Evolutionary conservation across 345 rosid genomes (phyloP).

Genomic region (Syzygium oleosum): DNA sequence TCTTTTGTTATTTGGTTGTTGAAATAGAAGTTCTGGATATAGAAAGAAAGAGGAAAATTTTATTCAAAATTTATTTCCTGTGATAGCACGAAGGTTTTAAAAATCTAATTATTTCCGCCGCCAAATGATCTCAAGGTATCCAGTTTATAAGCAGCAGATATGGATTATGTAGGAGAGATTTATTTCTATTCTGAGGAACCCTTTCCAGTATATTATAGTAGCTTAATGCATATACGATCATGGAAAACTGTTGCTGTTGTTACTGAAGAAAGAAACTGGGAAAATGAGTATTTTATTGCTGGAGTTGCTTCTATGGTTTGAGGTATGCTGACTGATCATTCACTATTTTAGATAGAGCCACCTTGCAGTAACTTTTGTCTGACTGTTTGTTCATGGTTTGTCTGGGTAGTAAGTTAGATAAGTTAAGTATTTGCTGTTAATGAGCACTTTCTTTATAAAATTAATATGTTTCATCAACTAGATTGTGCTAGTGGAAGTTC

Average conservation of each 20-base stretch:
- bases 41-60: background rate
- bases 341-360: background rate
- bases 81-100: background rate
- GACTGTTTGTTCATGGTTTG: background rate
- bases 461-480: background rate
- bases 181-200: background rate
- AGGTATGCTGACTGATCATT: background rate
- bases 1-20: background rate
- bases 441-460: background rate
- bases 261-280: background rate
- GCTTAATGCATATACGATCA: background rate
- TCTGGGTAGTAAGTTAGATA: background rate
- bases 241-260: background rate
- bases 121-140: background rate
- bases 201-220: background rate
- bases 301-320: background rate
- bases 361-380: background rate
- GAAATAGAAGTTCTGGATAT: background rate
- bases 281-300: background rate
- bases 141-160: background rate
- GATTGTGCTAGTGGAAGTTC: background rate
- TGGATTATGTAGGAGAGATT: background rate
- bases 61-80: background rate
- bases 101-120: background rate
- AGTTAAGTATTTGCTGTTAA: background rate